Base-by-base conservation (phyloP, 2,329 filamentous ascomycete species). In the Calonectria pauciramosa region DNA sequence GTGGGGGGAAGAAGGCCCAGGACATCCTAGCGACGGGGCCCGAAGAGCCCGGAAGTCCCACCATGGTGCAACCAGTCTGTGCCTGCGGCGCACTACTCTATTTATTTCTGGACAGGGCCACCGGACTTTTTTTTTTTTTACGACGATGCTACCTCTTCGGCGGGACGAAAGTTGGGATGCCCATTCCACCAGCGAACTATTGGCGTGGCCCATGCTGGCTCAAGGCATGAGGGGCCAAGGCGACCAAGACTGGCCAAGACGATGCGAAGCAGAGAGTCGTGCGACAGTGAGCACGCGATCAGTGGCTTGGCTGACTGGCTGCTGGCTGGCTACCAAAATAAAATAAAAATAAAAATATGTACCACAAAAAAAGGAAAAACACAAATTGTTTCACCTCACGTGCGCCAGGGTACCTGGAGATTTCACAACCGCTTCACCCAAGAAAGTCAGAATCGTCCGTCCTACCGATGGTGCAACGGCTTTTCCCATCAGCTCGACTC, bases 41-140 rank as follows among this genome's bases (percentile, higher is more conserved):
- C 56, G 56, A 63, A 36, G 56, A 23, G 26, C 56, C 56, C 56
- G 56, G 56, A 16, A 63, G 56, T 41, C 38, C 34, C 56, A 63
- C 56, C 56, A 41, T 41, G 56, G 56, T 41, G 56, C 56, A 63
- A 63, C 56, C 56, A 63, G 56, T 41, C 56, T 28, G 56, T 63
- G 36, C 56, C 36, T 38, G 56, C 56, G 9, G 56, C 36, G 56
- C 56, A 41, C 56, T 63, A 63, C 56, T 41, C 30, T 63, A 63
- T 63, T 63, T 63, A 41, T 41, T 63, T 41, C 34, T 63, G 34
- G 56, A 41, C 56, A 41, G 34, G 34, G 34, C 34, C 34, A 9
- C 1, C 56, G 32, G 52, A n/a, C 52, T 38, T 28, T 63, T 63
- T 47, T 44, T n/a, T 6, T 16, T 2, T 44, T 6, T 4, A 36